Conservation (phyloP, 2,329 filamentous ascomycete genomes). For the Escovopsis sp. region DNA sequence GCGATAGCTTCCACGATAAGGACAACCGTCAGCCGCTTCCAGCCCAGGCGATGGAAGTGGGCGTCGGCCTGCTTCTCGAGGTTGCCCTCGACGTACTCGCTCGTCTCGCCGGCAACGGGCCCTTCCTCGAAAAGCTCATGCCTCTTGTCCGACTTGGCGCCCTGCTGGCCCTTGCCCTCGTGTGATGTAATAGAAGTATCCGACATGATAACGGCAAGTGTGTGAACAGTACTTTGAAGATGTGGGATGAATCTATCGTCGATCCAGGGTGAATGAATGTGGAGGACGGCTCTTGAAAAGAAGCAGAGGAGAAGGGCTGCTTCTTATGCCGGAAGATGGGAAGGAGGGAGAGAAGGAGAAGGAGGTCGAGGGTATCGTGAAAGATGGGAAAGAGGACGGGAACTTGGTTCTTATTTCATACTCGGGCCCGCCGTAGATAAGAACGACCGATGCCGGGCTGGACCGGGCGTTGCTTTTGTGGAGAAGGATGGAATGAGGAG, state of each 20-base stretch:
- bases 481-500: too few species aligned
- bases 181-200: conserved; percentile 4
- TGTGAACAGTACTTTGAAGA: background rate
- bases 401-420: background rate
- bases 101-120: conserved; percentile 16
- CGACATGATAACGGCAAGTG: conserved; percentile 1
- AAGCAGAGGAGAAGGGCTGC: background rate
- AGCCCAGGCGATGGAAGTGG: conserved; percentile 38
- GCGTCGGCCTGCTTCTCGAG: conserved; percentile 30
- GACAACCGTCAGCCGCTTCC: conserved; percentile 41
- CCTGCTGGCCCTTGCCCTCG: conserved; percentile 4
- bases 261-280: background rate
- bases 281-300: background rate
- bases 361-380: background rate
- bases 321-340: too few species aligned
- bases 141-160: conserved; percentile 7
- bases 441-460: too few species aligned
- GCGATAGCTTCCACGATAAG: conserved; percentile 44
- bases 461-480: too few species aligned
- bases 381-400: background rate
- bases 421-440: background rate
- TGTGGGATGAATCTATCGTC: background rate
- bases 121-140: conserved; percentile 10
- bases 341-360: background rate
- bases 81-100: conserved; percentile 27